Evolutionary conservation across 2,329 filamentous ascomycete species (phyloP).

Genomic region (Cercospora sp.): DNA sequence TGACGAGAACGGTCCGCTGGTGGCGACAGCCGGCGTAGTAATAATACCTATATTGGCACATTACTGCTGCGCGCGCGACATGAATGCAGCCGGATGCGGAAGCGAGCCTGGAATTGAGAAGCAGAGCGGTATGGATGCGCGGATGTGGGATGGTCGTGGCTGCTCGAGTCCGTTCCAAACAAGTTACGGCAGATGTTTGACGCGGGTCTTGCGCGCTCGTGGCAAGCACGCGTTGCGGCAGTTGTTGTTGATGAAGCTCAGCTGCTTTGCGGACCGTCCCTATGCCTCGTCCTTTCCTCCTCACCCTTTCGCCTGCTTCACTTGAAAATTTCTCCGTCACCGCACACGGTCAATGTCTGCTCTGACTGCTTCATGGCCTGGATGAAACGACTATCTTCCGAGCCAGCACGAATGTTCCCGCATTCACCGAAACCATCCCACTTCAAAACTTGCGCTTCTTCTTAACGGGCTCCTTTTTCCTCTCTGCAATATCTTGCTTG

Average conservation of each 20-base stretch:
- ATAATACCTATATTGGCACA: slow-evolving; percentile 38
- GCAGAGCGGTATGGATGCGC: background rate
- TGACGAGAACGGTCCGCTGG: slow-evolving; percentile 31
- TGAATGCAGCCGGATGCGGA: background rate
- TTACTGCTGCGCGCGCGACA: slow-evolving; percentile 23
- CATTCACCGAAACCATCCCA: background rate
- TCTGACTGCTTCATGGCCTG: background rate
- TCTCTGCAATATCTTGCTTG: slow-evolving; percentile 54
- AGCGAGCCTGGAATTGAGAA: background rate
- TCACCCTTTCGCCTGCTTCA: background rate
- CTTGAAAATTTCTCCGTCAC: background rate
- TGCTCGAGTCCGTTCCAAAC: slow-evolving; percentile 6
- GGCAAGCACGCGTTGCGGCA: slow-evolving; percentile 10
- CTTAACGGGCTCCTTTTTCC: slow-evolving; percentile 54
- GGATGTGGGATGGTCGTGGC: background rate
- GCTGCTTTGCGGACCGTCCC: background rate
- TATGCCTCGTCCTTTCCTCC: background rate
- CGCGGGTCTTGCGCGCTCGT: background rate
- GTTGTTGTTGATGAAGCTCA: background rate
- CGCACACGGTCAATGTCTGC: background rate
- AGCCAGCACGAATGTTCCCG: background rate
- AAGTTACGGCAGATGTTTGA: background rate
- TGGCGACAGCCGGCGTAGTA: slow-evolving; percentile 37
- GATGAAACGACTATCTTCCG: background rate
- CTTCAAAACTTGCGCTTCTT: slow-evolving; percentile 59